Percentiles rank a stretch among this genome's conserved stretches.
Evolutionary conservation across 163 green algal species (phyloP).

Genomic region (Coccomyxa subellipsoidea): DNA sequence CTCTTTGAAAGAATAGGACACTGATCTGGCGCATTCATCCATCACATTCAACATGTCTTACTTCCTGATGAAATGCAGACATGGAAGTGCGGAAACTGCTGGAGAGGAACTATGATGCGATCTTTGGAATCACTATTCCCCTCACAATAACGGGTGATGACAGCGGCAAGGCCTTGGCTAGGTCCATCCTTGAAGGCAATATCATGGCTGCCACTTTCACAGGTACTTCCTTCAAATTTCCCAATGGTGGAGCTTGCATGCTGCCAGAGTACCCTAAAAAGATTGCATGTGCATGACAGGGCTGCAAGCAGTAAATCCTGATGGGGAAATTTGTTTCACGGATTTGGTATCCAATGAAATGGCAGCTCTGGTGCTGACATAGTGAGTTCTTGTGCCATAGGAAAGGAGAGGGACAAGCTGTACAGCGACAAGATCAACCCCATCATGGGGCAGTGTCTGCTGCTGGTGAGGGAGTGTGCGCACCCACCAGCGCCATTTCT

Average conservation of each 20-base stretch:
- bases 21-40: no score
- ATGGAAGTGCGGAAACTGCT: background rate
- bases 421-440: background rate
- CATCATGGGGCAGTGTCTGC: background rate
- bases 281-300: no score
- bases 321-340: no score
- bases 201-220: background rate
- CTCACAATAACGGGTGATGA: background rate
- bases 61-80: background rate
- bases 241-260: background rate
- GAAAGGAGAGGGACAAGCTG: background rate
- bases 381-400: background rate
- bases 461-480: background rate
- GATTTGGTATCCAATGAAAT: no score
- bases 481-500: background rate
- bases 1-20: no score
- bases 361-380: no score
- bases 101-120: background rate
- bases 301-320: no score
- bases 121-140: background rate
- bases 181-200: background rate
- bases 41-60: no score
- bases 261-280: no score
- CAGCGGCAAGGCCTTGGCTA: background rate
- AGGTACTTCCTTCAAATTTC: background rate